Base-by-base conservation (phyloP, 352 stramenopile species). In the Pythium aphanidermatum region DNA sequence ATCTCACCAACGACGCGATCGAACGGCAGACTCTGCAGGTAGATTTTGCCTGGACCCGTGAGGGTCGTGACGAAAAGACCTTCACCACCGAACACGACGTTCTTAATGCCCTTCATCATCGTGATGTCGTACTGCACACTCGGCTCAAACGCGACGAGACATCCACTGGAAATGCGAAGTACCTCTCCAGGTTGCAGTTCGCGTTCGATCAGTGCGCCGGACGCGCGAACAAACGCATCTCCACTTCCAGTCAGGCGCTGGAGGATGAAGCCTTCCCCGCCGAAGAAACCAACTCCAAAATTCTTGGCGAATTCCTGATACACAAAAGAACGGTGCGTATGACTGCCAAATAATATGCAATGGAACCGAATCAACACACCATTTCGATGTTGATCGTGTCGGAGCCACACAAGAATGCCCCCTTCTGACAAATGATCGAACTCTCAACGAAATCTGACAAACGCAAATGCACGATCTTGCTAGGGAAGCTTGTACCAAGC, bases 41-140 rank as follows among this genome's bases (percentile, higher is more conserved):
- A 97, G 13, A 97, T 83, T 13, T 72, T 85, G 19, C 90, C 90
- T 3, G 89, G 89, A 12, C 89, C 91, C 31, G 76, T 97, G 13
- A 98, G 72, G 17, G 86, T 96, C 27, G 93, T 97, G 27, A 98
- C 73, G 51, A 98, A 98, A 12, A 98, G 52, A 12, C 90, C 93
- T 61, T 97, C 88, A 2, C 89, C 91, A n/a, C 90, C 86, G 70
- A 97, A 97, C 26, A 97, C 57, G 14, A 95, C 81, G 70, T 98
- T 98, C 61, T 96, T 96, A 26, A 97, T 84, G 29, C 92, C 92
- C 16, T 85, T 79, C 62, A 92, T 74, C 68, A 91, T 96, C 59
- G 90, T 77, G 53, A 97, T 92, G 55, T 97, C 88, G 57, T 93
- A 96, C 34, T 86, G 61, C 32, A 95, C 79, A 19, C 61, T 91